Evolutionary conservation across 2,329 filamentous ascomycete genomes (phyloP).

Genomic region (Trichoderma sp.): DNA sequence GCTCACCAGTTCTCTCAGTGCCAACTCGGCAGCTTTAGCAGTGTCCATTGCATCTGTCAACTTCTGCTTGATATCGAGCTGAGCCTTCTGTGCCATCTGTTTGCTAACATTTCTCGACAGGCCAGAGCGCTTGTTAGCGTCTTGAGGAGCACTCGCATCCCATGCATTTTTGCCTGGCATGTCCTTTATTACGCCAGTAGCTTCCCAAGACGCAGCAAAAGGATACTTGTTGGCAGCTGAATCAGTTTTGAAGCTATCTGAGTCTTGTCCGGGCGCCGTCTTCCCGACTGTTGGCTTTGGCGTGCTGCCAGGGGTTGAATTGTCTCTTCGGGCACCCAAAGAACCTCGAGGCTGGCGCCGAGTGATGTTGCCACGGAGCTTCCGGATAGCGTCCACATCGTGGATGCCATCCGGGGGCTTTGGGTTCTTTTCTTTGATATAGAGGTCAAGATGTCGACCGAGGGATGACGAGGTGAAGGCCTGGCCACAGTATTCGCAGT

Average conservation of each 20-base stretch:
- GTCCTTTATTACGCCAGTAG: constrained; percentile 78
- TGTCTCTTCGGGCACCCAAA: constrained; percentile 58
- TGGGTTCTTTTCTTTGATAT: constrained; percentile 91
- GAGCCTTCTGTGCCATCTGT: constrained; percentile 60
- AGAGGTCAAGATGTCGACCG: constrained; percentile 90
- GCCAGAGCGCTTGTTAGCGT: constrained; percentile 43
- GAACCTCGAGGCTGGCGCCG: constrained; percentile 77
- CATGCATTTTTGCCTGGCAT: constrained; percentile 53
- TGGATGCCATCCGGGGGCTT: constrained; percentile 86
- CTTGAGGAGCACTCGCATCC: constrained; percentile 42
- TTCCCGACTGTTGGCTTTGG: constrained; percentile 49
- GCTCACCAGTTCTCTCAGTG: constrained; percentile 78
- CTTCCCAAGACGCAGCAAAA: constrained; percentile 70
- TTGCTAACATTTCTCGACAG: constrained; percentile 53
- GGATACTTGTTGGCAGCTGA: constrained; percentile 58
- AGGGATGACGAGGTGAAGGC: constrained; percentile 92
- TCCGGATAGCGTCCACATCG: constrained; percentile 85
- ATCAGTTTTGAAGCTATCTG: constrained; percentile 45
- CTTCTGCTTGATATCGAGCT: constrained; percentile 66
- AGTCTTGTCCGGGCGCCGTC: constrained; percentile 47
- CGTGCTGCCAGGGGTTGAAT: constrained; percentile 61
- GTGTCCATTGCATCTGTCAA: constrained; percentile 74
- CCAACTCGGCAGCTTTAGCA: constrained; percentile 81
- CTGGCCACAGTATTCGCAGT: constrained; percentile 85
- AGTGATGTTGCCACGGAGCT: constrained; percentile 82